phyloP scores from a whole-genome alignment of 768 basidiomycete species.

The Boletus eberwhitei region DNA sequence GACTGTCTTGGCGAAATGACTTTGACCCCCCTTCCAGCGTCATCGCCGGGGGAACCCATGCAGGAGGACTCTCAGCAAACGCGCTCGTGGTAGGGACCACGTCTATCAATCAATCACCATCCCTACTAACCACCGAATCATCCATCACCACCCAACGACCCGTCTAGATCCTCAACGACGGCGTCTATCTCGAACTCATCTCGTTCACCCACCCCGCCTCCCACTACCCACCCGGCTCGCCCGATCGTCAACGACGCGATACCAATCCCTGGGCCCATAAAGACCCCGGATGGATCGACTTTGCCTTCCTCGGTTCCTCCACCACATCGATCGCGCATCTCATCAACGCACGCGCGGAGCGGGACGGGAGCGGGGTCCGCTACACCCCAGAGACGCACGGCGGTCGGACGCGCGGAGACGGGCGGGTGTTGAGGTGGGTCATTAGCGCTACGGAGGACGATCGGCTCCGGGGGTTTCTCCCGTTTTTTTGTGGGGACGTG shows the following conservation, averaged over 20 bases:
- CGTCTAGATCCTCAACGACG: conserved; percentile 36
- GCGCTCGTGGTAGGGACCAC: conserved; percentile 51
- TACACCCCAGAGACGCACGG: conserved; percentile 49
- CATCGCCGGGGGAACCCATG: conserved; percentile 61
- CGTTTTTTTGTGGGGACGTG: conserved; percentile 75
- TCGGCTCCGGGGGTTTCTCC: conserved; percentile 37
- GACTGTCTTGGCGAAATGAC: background rate
- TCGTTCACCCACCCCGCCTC: conserved; percentile 56
- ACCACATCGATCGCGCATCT: conserved; percentile 42
- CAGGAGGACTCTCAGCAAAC: conserved; percentile 61
- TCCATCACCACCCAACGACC: background rate
- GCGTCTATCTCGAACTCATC: conserved; percentile 67
- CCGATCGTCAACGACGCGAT: conserved; percentile 42
- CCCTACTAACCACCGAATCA: background rate
- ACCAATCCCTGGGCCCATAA: conserved; percentile 52
- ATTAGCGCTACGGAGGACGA: conserved; percentile 40
- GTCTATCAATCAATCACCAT: background rate
- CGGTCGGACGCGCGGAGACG: conserved; percentile 56
- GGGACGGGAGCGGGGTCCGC: conserved; percentile 35
- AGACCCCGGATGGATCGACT: conserved; percentile 65
- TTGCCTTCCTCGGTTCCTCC: conserved; percentile 56
- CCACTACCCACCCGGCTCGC: conserved; percentile 51
- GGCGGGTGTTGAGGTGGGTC: conserved; percentile 55
- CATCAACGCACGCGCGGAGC: conserved; percentile 50
- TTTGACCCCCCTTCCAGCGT: conserved; percentile 42